A percentile compares a stretch with the other conserved stretches of the same genome.
Conservation (phyloP, 2,329 filamentous ascomycete species). For the Ascosphaera pollenicola region DNA sequence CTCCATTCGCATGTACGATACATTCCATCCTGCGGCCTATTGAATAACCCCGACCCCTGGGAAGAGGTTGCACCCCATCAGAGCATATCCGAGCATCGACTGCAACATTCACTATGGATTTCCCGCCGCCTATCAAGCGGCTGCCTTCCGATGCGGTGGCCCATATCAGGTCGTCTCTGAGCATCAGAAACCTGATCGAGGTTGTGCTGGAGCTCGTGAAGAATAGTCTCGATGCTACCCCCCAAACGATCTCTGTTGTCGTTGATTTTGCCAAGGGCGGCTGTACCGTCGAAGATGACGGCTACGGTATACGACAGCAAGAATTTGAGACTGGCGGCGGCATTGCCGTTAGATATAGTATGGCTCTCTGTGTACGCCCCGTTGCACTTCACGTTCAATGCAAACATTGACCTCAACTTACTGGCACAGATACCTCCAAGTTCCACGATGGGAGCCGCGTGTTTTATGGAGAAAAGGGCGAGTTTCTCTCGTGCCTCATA, state of each 20-base stretch:
- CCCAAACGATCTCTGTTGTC: conserved; percentile 43
- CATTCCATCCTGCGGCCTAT: too few species aligned
- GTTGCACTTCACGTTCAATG: conserved; percentile 1
- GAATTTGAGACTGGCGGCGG: conserved; percentile 55
- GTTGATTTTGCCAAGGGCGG: conserved; percentile 56
- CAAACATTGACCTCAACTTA: not conserved
- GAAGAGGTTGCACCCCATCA: too few species aligned
- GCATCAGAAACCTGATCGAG: conserved; percentile 49
- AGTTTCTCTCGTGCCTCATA: conserved; percentile 56
- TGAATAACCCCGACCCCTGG: too few species aligned
- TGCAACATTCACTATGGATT: too few species aligned
- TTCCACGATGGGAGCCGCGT: conserved; percentile 21
- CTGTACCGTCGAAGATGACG: conserved; percentile 70
- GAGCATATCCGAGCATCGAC: too few species aligned
- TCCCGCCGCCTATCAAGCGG: conserved; percentile 30
- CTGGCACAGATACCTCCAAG: conserved; percentile 53
- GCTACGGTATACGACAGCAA: conserved; percentile 46
- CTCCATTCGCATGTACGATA: too few species aligned
- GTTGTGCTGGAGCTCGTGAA: conserved; percentile 52
- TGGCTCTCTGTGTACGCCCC: not conserved
- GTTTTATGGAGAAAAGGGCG: conserved; percentile 45
- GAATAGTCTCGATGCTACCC: conserved; percentile 66
- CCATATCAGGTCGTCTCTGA: conserved; percentile 68
- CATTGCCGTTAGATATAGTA: conserved; percentile 25
- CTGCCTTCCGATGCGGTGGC: conserved; percentile 50